phyloP scores from a whole-genome alignment of 164 flowering plant species.

The Warburgia ugandensis region DNA sequence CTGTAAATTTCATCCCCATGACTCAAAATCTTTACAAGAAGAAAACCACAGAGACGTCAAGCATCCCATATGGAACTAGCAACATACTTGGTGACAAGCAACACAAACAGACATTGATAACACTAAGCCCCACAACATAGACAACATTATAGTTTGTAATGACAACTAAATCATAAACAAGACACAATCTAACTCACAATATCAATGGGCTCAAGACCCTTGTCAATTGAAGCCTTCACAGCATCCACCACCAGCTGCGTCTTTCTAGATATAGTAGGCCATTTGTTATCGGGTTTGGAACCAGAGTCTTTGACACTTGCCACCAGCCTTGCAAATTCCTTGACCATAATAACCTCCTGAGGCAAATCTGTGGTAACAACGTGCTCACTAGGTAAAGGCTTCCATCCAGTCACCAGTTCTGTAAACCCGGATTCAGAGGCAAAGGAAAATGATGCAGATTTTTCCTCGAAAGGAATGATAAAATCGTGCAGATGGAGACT shows the following conservation, averaged over 20 bases:
- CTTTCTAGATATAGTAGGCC: constrained; percentile 27
- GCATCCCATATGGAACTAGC: no score
- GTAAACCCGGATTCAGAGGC: constrained; percentile 12
- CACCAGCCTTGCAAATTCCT: constrained; percentile 28
- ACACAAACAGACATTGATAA: no score
- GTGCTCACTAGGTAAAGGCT: constrained; percentile 15
- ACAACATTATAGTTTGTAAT: neutral
- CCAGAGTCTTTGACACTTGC: constrained; percentile 11
- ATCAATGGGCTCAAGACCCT: constrained; percentile 6
- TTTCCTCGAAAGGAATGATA: constrained; percentile 22
- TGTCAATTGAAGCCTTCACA: constrained; percentile 25
- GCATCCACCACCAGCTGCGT: constrained; percentile 34
- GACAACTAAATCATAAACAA: neutral
- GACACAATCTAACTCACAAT: neutral
- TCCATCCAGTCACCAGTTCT: constrained; percentile 24
- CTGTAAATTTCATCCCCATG: no score
- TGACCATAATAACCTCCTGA: constrained; percentile 35
- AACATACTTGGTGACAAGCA: no score
- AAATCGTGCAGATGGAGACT: constrained; percentile 25
- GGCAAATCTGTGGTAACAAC: constrained; percentile 23
- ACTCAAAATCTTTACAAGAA: no score
- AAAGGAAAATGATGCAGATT: constrained; percentile 12
- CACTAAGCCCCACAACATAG: neutral
- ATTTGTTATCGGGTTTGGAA: constrained; percentile 20
- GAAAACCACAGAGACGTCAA: no score